These are phyloP conservation scores for Aspergillus sp. DNA, from an alignment of 2,329 filamentous ascomycete genomes.

Conservation along the genomic window DNA sequence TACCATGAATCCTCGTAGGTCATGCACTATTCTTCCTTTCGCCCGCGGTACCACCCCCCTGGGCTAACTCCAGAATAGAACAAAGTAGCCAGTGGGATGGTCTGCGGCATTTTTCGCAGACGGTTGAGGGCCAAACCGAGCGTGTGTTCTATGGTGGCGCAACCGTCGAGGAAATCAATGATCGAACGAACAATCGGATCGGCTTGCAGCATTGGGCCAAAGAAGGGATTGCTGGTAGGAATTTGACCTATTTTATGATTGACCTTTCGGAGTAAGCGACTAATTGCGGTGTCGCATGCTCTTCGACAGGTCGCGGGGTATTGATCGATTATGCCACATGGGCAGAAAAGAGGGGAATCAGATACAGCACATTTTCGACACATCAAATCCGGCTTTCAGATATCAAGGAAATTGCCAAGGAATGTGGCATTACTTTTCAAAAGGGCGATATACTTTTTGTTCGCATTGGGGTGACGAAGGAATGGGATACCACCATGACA, in stretches of 20 bases:
- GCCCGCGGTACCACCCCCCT: not conserved
- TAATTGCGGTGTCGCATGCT: not conserved
- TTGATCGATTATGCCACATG: constrained; percentile 55
- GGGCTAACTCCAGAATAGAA: constrained; percentile 27
- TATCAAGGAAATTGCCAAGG: constrained; percentile 43
- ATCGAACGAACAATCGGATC: constrained; percentile 48
- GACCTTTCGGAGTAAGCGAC: not conserved
- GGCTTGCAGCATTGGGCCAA: constrained; percentile 53
- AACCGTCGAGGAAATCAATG: constrained; percentile 49
- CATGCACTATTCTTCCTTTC: not conserved
- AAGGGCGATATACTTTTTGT: constrained; percentile 58
- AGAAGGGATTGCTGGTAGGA: constrained; percentile 48
- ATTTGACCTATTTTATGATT: not conserved
- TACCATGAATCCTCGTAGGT: constrained; percentile 52
- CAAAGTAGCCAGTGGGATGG: constrained; percentile 58
- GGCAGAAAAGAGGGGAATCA: constrained; percentile 44
- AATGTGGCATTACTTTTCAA: constrained; percentile 49
- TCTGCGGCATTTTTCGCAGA: constrained; percentile 52
- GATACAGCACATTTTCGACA: constrained; percentile 45
- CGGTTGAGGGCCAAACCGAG: constrained; percentile 37
- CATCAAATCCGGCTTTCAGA: constrained; percentile 42
- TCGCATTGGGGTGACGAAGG: constrained; percentile 45
- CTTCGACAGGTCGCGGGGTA: constrained; percentile 51
- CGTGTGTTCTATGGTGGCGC: constrained; percentile 55
- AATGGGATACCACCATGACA: constrained; percentile 46